Evolutionary conservation across 2,329 filamentous ascomycete species (phyloP).

Genomic region (Aspergillus intermedius): DNA sequence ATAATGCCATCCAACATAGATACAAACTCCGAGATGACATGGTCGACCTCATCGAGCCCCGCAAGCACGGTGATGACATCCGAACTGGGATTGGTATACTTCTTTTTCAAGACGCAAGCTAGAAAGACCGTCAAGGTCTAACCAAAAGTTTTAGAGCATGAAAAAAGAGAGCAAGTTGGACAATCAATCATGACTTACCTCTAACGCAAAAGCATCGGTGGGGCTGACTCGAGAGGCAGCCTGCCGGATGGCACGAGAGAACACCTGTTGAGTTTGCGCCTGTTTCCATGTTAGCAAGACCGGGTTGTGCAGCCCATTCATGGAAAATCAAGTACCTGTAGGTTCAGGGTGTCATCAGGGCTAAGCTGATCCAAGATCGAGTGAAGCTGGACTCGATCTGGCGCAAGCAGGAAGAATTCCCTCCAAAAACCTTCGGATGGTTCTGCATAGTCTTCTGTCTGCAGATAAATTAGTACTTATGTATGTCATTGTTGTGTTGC

Average conservation of each 20-base stretch:
- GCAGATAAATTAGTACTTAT: slow-evolving; percentile 19
- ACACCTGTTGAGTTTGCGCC: slow-evolving; percentile 69
- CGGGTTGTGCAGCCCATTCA: neutral
- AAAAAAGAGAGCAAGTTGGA: slow-evolving; percentile 33
- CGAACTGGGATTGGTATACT: slow-evolving; percentile 89
- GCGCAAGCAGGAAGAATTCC: slow-evolving; percentile 86
- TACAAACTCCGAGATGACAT: slow-evolving; percentile 82
- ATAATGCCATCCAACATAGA: slow-evolving; percentile 75
- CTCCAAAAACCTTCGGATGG: slow-evolving; percentile 89
- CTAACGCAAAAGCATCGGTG: slow-evolving; percentile 71
- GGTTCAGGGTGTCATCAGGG: slow-evolving; percentile 66
- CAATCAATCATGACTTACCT: slow-evolving; percentile 50
- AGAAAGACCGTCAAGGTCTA: slow-evolving; percentile 89
- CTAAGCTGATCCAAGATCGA: slow-evolving; percentile 62
- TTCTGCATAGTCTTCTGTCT: slow-evolving; percentile 61
- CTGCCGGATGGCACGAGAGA: slow-evolving; percentile 63
- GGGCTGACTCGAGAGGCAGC: slow-evolving; percentile 57
- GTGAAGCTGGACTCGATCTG: slow-evolving; percentile 64
- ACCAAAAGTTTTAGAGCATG: slow-evolving; percentile 15
- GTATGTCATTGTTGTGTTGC: neutral
- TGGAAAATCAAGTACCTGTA: slow-evolving; percentile 50
- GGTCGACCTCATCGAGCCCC: slow-evolving; percentile 81
- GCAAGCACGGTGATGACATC: slow-evolving; percentile 88
- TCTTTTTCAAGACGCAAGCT: slow-evolving; percentile 73
- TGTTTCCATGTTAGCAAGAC: slow-evolving; percentile 24